Conservation (phyloP, 2,329 filamentous ascomycete species). For the Thermomyces lanuginosus region DNA sequence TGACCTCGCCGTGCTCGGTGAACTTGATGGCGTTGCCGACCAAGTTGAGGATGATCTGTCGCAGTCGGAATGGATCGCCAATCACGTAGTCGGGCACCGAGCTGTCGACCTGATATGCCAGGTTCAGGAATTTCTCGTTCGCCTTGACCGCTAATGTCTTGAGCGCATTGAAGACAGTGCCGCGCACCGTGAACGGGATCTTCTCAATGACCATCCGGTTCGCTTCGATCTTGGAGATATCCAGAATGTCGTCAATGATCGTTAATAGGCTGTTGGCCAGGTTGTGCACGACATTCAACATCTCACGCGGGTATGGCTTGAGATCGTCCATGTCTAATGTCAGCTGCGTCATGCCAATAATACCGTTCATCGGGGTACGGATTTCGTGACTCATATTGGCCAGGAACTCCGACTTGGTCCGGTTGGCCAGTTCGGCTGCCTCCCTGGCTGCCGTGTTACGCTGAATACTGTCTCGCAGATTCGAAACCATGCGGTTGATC, state of each 20-base stretch:
- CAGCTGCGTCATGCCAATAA: constrained; percentile 89
- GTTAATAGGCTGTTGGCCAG: constrained; percentile 83
- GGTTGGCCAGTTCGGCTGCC: constrained; percentile 83
- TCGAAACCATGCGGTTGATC: constrained; percentile 97
- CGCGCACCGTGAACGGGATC: constrained; percentile 79
- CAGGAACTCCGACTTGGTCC: constrained; percentile 90
- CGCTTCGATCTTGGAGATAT: constrained; percentile 63
- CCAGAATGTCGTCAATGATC: constrained; percentile 66
- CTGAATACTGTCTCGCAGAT: constrained; percentile 81
- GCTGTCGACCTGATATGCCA: constrained; percentile 79
- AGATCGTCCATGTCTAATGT: constrained; percentile 84
- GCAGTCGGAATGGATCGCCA: constrained; percentile 80
- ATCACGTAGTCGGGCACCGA: constrained; percentile 84
- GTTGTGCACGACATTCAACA: constrained; percentile 92
- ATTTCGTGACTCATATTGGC: constrained; percentile 98
- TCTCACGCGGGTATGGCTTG: constrained; percentile 82
- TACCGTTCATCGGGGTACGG: constrained; percentile 86
- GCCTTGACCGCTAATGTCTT: constrained; percentile 87
- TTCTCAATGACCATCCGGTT: constrained; percentile 94
- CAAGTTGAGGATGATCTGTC: constrained; percentile 86
- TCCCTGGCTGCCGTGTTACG: constrained; percentile 85
- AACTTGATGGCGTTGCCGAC: constrained; percentile 97
- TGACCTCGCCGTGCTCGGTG: constrained; percentile 84
- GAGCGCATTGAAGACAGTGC: constrained; percentile 88
- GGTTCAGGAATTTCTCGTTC: constrained; percentile 81